phyloP scores from a whole-genome alignment of 257 asterid genomes.

The Solanum dulcamara region DNA sequence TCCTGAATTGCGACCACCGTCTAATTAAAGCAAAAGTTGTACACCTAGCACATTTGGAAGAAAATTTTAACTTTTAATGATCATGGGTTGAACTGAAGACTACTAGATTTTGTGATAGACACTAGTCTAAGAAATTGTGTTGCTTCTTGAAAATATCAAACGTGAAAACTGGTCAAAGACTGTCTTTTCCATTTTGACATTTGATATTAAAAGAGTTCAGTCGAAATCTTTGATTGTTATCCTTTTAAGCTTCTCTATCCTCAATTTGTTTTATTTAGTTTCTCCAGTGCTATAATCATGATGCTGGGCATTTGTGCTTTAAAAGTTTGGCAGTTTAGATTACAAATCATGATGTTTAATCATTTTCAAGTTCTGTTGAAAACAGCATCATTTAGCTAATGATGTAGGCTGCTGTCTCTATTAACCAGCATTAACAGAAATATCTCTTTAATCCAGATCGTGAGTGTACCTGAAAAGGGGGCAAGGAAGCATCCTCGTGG shows the following conservation, averaged over 20 bases:
- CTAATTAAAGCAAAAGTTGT: neutral
- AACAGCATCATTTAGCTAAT: neutral
- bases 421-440: neutral
- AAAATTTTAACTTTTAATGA: neutral
- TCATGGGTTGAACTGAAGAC: neutral
- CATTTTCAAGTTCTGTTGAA: neutral
- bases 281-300: neutral
- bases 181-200: neutral
- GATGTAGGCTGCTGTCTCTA: neutral
- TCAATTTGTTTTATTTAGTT: neutral
- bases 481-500: conserved; percentile 93
- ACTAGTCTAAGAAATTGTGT: neutral
- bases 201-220: neutral
- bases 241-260: neutral
- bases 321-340: neutral
- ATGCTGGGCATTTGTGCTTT: neutral
- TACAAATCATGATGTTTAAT: neutral
- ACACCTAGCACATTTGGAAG: neutral
- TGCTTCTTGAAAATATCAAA: neutral
- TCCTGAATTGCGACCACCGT: neutral
- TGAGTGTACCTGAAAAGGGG: conserved; percentile 94
- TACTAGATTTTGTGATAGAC: neutral
- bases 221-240: neutral
- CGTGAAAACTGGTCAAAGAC: neutral
- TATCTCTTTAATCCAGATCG: conserved; percentile 42